A percentile compares a stretch with the other conserved stretches of the same genome.
phyloP scores from a whole-genome alignment of 306 rosid genomes.

The Benincasa hispida region DNA sequence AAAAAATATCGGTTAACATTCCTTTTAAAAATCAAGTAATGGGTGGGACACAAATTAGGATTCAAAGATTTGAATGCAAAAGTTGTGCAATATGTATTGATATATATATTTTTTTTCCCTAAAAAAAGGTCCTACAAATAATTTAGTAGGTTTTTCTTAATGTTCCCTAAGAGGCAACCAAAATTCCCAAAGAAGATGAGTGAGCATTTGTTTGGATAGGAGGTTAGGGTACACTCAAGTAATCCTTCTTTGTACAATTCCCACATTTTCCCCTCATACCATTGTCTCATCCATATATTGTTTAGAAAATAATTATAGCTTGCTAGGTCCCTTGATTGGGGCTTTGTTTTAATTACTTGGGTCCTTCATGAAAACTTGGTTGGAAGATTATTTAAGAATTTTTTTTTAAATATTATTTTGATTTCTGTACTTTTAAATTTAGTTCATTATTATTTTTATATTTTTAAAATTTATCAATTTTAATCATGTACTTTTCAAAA shows the following conservation, averaged over 20 bases:
- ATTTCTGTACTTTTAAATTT: too few relatives aligned
- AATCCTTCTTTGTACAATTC: slow-evolving; percentile 6
- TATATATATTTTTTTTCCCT: too few relatives aligned
- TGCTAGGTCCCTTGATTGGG: neutral
- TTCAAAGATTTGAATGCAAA: slow-evolving; percentile 2
- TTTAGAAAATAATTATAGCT: neutral
- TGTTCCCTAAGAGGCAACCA: neutral
- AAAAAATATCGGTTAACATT: neutral
- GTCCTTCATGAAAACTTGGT: neutral
- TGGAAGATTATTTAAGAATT: neutral
- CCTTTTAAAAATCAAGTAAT: neutral
- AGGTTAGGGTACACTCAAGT: slow-evolving; percentile 8
- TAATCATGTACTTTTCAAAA: too few relatives aligned
- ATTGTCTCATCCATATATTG: neutral
- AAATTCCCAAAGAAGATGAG: neutral
- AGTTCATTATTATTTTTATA: too few relatives aligned
- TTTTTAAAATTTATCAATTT: too few relatives aligned
- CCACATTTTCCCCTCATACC: neutral
- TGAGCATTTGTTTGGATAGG: slow-evolving; percentile 9
- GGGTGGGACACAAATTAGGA: neutral
- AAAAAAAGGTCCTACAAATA: slow-evolving; percentile 6
- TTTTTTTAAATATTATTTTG: too few relatives aligned
- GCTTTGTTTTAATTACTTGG: neutral
- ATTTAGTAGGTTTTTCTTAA: neutral
- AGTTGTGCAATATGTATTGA: too few relatives aligned